A percentile compares a stretch with the other conserved stretches of the same genome.
phyloP scores from a whole-genome alignment of 306 rosid species.

The Elaeagnus macrophylla region DNA sequence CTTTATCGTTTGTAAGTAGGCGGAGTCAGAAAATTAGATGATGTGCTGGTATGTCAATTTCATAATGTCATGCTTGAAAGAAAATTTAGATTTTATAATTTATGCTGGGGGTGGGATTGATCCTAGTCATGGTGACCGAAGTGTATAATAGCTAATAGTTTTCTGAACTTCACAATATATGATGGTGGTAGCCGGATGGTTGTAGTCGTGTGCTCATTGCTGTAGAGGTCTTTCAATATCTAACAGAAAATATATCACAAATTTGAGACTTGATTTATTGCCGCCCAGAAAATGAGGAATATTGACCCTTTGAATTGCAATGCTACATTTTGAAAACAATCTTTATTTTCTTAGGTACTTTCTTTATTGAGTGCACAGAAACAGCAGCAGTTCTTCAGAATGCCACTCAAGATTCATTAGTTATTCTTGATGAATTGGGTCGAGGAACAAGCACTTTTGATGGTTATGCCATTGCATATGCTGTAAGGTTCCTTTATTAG shows the following conservation, averaged over 20 bases:
- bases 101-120: too few relatives aligned
- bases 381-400: slow-evolving; percentile 83
- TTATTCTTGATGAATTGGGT: slow-evolving; percentile 89
- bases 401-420: slow-evolving; percentile 85
- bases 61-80: too few relatives aligned
- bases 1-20: not conserved
- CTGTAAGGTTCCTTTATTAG: slow-evolving; percentile 40
- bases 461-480: slow-evolving; percentile 95
- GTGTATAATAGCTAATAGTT: too few relatives aligned
- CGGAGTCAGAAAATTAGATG: too few relatives aligned
- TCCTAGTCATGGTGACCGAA: too few relatives aligned
- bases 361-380: slow-evolving; percentile 90
- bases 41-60: too few relatives aligned
- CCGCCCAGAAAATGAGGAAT: not conserved
- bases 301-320: slow-evolving; percentile 2
- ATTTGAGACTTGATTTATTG: not conserved
- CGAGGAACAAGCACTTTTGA: slow-evolving; percentile 98
- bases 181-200: too few relatives aligned
- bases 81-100: too few relatives aligned
- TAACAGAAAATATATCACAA: not conserved
- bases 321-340: not conserved
- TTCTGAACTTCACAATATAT: too few relatives aligned
- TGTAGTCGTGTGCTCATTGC: too few relatives aligned
- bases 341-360: slow-evolving; percentile 55
- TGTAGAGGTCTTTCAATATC: too few relatives aligned